These are phyloP conservation scores for Hibiscus trionum DNA, from an alignment of 345 rosid species.

Conservation along the genomic window DNA sequence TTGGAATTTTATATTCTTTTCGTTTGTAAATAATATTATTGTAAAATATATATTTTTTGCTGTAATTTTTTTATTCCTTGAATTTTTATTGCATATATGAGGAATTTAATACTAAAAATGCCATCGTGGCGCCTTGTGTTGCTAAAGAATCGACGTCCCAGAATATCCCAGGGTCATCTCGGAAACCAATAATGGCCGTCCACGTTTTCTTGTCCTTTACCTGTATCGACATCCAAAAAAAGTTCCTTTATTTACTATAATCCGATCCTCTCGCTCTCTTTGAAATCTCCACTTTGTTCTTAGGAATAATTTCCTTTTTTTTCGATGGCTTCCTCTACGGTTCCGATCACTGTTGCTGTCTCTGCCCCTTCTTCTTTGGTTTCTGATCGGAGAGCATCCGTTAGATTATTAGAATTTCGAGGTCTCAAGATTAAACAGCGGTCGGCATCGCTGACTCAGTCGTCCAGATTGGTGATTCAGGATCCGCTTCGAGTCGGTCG, in stretches of 20 bases:
- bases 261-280: slow-evolving; percentile 1
- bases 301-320: neutral
- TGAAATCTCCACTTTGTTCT: neutral
- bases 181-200: neutral
- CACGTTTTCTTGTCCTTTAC: neutral
- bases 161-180: neutral
- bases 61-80: too few relatives aligned
- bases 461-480: slow-evolving; percentile 12
- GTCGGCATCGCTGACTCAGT: neutral
- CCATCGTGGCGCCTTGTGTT: neutral
- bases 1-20: too few relatives aligned
- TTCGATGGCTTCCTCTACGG: slow-evolving; percentile 17
- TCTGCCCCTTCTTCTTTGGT: slow-evolving; percentile 13
- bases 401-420: slow-evolving; percentile 8
- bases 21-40: too few relatives aligned
- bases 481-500: slow-evolving; percentile 1
- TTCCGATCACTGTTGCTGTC: neutral
- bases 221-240: neutral
- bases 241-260: neutral
- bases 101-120: neutral
- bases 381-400: slow-evolving; percentile 5
- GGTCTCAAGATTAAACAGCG: slow-evolving; percentile 19
- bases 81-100: too few relatives aligned
- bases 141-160: neutral
- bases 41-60: too few relatives aligned